phyloP scores from a whole-genome alignment of 2,329 filamentous ascomycete species.

The Gliomastix tumulicola region DNA sequence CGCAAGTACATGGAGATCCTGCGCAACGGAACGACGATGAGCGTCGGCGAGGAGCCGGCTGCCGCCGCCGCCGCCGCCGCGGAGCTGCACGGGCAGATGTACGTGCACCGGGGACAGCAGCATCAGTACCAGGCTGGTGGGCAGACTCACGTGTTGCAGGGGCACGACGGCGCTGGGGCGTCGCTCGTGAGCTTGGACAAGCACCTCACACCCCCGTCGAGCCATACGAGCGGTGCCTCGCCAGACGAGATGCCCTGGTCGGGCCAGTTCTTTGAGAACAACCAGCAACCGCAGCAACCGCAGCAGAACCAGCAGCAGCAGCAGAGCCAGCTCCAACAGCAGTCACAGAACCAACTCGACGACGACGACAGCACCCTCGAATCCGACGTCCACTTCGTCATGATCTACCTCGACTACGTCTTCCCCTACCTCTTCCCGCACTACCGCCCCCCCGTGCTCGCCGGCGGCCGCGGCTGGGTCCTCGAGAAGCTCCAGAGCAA shows the following conservation, averaged over 20 bases:
- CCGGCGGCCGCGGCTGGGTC: constrained; percentile 55
- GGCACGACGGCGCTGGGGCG: not conserved
- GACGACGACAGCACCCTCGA: constrained; percentile 12
- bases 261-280: constrained; percentile 2
- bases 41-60: constrained; percentile 1
- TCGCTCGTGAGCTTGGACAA: constrained; percentile 5
- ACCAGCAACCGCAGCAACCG: constrained; percentile 6
- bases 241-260: constrained; percentile 20
- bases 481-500: constrained; percentile 49
- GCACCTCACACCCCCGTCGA: constrained; percentile 18
- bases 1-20: constrained; percentile 38
- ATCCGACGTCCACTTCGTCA: constrained; percentile 35
- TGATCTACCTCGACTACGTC: constrained; percentile 56
- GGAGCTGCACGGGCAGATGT: no score
- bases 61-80: not conserved
- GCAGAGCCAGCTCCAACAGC: constrained; percentile 7
- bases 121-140: no score
- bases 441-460: constrained; percentile 47
- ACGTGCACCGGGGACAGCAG: no score
- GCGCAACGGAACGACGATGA: constrained; percentile 19
- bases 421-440: constrained; percentile 58
- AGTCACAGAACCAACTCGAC: constrained; percentile 18
- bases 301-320: constrained; percentile 16
- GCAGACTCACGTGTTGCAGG: not conserved
- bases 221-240: constrained; percentile 18